Percentiles rank a stretch among this genome's conserved stretches.
Evolutionary conservation across 176 grass and related monocot genomes (phyloP).

Genomic region (Paspalum vaginatum): DNA sequence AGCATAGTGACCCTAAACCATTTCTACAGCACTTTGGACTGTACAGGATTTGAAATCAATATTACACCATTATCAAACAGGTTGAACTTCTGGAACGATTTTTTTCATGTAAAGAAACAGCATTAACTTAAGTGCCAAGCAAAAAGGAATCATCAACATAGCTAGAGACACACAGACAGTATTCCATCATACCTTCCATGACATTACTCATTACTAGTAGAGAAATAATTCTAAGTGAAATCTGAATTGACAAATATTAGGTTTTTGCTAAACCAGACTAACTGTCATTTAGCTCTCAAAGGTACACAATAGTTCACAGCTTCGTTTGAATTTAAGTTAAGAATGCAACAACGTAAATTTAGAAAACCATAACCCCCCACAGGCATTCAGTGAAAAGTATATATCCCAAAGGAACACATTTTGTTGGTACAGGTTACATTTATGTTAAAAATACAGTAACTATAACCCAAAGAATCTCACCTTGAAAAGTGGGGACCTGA

Average conservation of each 20-base stretch:
- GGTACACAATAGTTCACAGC: neutral
- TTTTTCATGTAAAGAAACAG: slow-evolving; percentile 33
- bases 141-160: slow-evolving; percentile 5
- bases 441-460: slow-evolving; percentile 1
- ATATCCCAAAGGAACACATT: neutral
- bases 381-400: neutral
- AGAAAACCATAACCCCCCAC: slow-evolving; percentile 1
- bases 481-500: slow-evolving; percentile 95
- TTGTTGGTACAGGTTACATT: slow-evolving; percentile 10
- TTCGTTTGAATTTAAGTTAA: neutral
- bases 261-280: neutral
- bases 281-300: neutral
- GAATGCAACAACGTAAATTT: neutral
- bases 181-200: neutral
- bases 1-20: slow-evolving; percentile 3
- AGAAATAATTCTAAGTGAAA: slow-evolving; percentile 27
- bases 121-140: slow-evolving; percentile 15
- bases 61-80: slow-evolving; percentile 14
- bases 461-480: slow-evolving; percentile 49
- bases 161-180: neutral
- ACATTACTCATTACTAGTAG: neutral
- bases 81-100: neutral
- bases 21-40: slow-evolving; percentile 17
- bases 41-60: slow-evolving; percentile 8
- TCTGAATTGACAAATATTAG: slow-evolving; percentile 15